Conservation (phyloP, 306 rosid species). For the Lithocarpus polystachyus region DNA sequence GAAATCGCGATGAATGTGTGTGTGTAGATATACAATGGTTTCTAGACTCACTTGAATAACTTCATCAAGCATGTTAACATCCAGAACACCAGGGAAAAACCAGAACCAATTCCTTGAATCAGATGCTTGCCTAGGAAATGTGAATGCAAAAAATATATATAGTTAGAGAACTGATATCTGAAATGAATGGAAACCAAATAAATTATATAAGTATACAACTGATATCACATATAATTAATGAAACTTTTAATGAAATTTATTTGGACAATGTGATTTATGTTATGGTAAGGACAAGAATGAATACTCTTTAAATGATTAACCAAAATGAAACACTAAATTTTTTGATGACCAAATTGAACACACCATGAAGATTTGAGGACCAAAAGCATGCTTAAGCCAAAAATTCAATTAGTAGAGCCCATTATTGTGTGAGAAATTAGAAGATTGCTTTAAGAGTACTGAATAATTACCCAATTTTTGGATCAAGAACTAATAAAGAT, state of each 20-base stretch:
- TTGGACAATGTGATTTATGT: no score
- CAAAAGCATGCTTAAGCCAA: no score
- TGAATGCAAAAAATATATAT: neutral
- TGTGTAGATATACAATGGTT: neutral
- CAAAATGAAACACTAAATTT: no score
- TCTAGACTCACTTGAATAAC: conserved; percentile 49
- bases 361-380: no score
- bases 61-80: conserved; percentile 61
- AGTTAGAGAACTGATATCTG: neutral
- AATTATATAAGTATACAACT: neutral
- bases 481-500: neutral
- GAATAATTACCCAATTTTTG: no score
- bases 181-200: neutral
- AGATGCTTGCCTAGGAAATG: conserved; percentile 55
- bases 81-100: conserved; percentile 55
- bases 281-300: no score
- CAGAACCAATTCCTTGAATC: conserved; percentile 82
- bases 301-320: no score
- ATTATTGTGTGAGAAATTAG: no score
- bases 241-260: neutral
- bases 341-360: no score
- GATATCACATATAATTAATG: neutral
- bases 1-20: neutral
- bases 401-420: no score
- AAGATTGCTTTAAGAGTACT: no score